Evolutionary conservation across 2,329 filamentous ascomycete genomes (phyloP), one percentile per base, ranked within the genome.

Genomic region (Cladosporium cucumerinum): DNA sequence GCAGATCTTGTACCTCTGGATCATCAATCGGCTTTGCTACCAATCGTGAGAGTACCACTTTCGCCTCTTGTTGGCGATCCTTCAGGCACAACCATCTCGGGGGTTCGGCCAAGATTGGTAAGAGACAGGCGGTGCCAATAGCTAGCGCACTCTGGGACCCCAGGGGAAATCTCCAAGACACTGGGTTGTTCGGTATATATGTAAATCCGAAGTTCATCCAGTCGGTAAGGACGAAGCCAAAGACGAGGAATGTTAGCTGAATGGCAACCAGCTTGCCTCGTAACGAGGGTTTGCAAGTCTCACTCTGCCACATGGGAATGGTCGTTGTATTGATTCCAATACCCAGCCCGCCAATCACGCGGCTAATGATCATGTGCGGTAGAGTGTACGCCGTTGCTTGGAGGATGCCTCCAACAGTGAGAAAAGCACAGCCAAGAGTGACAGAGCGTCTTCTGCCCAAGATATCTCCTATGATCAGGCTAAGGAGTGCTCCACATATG

Each of bases 401-500:
- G 7, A 63, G 61, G 12, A 63, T 58, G 5, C 52, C 61, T 5
- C 61, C 61, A 8, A 63, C 52, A n/a, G 32, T 34, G 4, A 63
- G 52, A 8, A 57, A 57, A 4, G 11, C 34, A n/a, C 61, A 63
- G 2, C 61, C 61, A 34, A 63, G 51, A 4, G 52, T 28, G 7
- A 63, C 36, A 26, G 61, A 57, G n/a, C 52, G 39, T 14, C 49
- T 21, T 32, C 61, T 79, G 25, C 81, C 81, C 2, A 82, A 70
- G 7, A 69, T 68, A 65, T 82, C 79, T 12, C 79, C 80, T 28
- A 74, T 74, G 6, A 72, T 51, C 2, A 81, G 69, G 63, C 77
- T 75, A 49, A 75, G 72, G 34, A 80, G 71, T 3, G 79, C 78
- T 5, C 79, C 79, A 21, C 78, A 66, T 0, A 82, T 70, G 66